Evolutionary conservation across 1,284 basidiomycete species (phyloP).

Genomic region (Singerocomus inundabilis): DNA sequence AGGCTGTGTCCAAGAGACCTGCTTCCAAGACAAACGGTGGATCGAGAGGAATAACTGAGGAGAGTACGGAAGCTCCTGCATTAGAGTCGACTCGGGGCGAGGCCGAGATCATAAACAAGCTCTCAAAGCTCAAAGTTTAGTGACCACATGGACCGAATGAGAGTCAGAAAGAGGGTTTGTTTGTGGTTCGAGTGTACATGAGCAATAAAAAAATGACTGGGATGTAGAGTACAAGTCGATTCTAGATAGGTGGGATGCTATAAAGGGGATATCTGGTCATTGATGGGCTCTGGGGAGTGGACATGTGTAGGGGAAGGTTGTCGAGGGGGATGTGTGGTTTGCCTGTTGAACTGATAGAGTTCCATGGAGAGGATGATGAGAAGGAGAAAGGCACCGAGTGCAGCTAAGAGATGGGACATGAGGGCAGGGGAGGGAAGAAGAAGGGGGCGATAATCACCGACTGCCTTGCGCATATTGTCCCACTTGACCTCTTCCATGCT

Average conservation of each 20-base stretch:
- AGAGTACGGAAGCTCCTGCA: background rate
- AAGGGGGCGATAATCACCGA: slow-evolving; percentile 52
- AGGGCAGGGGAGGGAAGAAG: background rate
- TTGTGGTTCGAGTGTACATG: background rate
- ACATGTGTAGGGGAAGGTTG: slow-evolving; percentile 22
- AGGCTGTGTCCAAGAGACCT: slow-evolving; percentile 1
- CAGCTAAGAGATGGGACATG: slow-evolving; percentile 40
- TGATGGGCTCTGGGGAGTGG: slow-evolving; percentile 13
- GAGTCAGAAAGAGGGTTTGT: background rate
- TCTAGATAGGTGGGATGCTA: slow-evolving; percentile 10
- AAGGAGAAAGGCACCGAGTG: slow-evolving; percentile 62
- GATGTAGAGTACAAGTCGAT: slow-evolving; percentile 20
- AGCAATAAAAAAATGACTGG: slow-evolving; percentile 13
- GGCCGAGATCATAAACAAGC: slow-evolving; percentile 40
- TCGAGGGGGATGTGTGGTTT: slow-evolving; percentile 39
- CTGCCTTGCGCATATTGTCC: slow-evolving; percentile 87
- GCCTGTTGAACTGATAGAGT: slow-evolving; percentile 40
- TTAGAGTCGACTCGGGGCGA: slow-evolving; percentile 14
- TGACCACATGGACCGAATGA: slow-evolving; percentile 5
- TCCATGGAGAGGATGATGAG: slow-evolving; percentile 71
- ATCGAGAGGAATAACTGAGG: background rate
- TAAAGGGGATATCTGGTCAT: slow-evolving; percentile 16
- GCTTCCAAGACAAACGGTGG: slow-evolving; percentile 5
- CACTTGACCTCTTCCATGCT: slow-evolving; percentile 88
- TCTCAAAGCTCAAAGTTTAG: slow-evolving; percentile 42